Conservation (phyloP, 1,284 basidiomycete species). For the Melampsora americana region DNA sequence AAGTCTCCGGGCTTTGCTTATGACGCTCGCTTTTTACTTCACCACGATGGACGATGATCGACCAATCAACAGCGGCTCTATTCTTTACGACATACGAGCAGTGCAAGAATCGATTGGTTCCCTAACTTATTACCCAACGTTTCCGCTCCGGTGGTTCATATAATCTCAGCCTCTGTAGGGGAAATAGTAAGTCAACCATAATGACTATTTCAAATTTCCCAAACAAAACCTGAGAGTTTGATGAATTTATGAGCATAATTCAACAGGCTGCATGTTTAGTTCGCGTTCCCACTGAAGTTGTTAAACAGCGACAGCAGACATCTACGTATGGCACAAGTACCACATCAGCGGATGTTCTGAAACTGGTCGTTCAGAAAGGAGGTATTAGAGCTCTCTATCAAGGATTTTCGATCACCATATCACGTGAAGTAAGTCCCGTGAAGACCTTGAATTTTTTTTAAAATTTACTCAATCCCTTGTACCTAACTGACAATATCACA, state of each 20-base stretch:
- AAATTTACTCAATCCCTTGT: background rate
- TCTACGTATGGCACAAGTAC: constrained; percentile 64
- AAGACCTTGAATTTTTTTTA: background rate
- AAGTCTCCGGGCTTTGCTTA: background rate
- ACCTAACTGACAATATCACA: background rate
- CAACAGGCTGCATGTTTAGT: constrained; percentile 80
- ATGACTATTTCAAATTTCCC: background rate
- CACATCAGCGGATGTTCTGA: constrained; percentile 58
- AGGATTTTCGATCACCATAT: constrained; percentile 73
- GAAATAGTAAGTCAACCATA: constrained; percentile 66
- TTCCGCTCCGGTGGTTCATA: constrained; percentile 67
- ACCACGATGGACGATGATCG: background rate
- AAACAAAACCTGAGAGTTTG: background rate
- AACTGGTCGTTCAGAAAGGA: constrained; percentile 61
- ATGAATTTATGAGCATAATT: background rate
- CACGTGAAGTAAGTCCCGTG: constrained; percentile 64
- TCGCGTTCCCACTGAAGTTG: constrained; percentile 88
- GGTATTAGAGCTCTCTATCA: constrained; percentile 72
- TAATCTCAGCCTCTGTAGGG: constrained; percentile 72
- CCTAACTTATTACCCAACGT: constrained; percentile 54
- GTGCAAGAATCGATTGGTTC: constrained; percentile 68
- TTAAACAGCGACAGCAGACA: constrained; percentile 80
- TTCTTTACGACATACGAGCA: constrained; percentile 96
- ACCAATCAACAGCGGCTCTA: constrained; percentile 65
- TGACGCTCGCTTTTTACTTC: background rate